phyloP scores from a whole-genome alignment of 495 filamentous ascomycete species.

The Penicillium tannophilum region DNA sequence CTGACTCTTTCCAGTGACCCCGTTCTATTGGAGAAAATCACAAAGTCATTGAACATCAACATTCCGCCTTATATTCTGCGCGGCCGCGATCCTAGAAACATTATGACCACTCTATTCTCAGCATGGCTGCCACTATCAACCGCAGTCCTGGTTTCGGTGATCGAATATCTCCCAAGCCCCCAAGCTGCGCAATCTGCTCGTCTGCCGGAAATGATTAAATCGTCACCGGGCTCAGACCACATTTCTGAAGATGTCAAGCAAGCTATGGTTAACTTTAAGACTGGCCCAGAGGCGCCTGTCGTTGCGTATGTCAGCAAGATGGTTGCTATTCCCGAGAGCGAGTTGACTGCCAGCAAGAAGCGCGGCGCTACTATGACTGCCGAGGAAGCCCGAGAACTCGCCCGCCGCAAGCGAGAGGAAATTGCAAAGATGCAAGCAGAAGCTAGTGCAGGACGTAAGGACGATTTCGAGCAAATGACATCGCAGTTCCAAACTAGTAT shows the following conservation, averaged over 20 bases:
- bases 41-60: slow-evolving; percentile 82
- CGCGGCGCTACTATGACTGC: slow-evolving; percentile 68
- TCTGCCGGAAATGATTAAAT: slow-evolving; percentile 73
- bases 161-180: slow-evolving; percentile 90
- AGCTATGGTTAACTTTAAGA: slow-evolving; percentile 81
- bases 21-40: slow-evolving; percentile 86
- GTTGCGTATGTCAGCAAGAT: slow-evolving; percentile 98
- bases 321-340: slow-evolving; percentile 91
- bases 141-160: slow-evolving; percentile 86
- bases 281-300: slow-evolving; percentile 67
- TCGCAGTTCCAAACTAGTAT: slow-evolving; percentile 54
- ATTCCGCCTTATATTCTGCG: slow-evolving; percentile 82
- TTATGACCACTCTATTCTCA: slow-evolving; percentile 83
- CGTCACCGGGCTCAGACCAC: slow-evolving; percentile 74
- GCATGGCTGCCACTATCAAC: slow-evolving; percentile 94
- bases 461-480: slow-evolving; percentile 49
- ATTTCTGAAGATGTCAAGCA: slow-evolving; percentile 68
- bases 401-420: slow-evolving; percentile 84
- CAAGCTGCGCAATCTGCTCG: slow-evolving; percentile 79
- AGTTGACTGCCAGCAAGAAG: slow-evolving; percentile 78
- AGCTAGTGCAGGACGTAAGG: slow-evolving; percentile 43
- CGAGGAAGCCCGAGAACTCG: slow-evolving; percentile 87
- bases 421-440: slow-evolving; percentile 74
- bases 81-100: slow-evolving; percentile 78
- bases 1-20: slow-evolving; percentile 63